A percentile compares a stretch with the other conserved stretches of the same genome.
phyloP scores from a whole-genome alignment of 805 yeast species.

The Cyberlindnera japonica region DNA sequence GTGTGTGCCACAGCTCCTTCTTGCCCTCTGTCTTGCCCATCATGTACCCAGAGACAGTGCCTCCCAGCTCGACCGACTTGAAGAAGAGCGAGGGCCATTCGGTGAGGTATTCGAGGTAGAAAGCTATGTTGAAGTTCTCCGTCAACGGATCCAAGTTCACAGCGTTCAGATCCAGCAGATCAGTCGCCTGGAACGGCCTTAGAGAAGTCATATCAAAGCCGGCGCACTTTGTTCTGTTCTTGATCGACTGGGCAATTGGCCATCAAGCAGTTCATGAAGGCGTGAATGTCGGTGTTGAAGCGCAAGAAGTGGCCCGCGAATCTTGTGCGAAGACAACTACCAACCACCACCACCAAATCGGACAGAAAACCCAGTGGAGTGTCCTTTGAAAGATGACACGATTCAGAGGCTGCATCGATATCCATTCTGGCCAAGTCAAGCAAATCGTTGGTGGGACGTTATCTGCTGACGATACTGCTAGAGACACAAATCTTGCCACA shows the following conservation, averaged over 20 bases:
- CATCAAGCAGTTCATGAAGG: background rate
- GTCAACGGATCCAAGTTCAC: slow-evolving; percentile 87
- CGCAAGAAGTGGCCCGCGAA: no score
- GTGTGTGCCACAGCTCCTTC: slow-evolving; percentile 88
- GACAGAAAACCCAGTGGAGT: background rate
- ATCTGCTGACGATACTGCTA: slow-evolving; percentile 45
- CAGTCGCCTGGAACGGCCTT: slow-evolving; percentile 84
- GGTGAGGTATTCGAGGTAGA: slow-evolving; percentile 77
- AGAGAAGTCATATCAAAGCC: slow-evolving; percentile 76
- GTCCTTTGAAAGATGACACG: slow-evolving; percentile 54
- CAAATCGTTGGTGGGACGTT: slow-evolving; percentile 96
- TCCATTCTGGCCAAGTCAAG: slow-evolving; percentile 92
- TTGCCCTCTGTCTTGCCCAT: slow-evolving; percentile 95
- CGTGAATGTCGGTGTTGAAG: no score
- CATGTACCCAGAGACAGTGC: slow-evolving; percentile 63
- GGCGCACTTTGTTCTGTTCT: background rate
- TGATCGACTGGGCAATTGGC: background rate
- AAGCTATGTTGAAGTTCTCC: slow-evolving; percentile 82
- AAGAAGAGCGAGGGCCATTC: slow-evolving; percentile 90
- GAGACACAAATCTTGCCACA: slow-evolving; percentile 44
- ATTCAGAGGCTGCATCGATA: slow-evolving; percentile 92
- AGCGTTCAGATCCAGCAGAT: slow-evolving; percentile 65
- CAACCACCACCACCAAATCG: background rate
- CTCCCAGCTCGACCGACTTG: slow-evolving; percentile 54
- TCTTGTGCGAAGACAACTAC: background rate